These are phyloP conservation scores for Tetrapisispora fleetii DNA, from an alignment of 805 yeast genomes.

Conservation along the genomic window DNA sequence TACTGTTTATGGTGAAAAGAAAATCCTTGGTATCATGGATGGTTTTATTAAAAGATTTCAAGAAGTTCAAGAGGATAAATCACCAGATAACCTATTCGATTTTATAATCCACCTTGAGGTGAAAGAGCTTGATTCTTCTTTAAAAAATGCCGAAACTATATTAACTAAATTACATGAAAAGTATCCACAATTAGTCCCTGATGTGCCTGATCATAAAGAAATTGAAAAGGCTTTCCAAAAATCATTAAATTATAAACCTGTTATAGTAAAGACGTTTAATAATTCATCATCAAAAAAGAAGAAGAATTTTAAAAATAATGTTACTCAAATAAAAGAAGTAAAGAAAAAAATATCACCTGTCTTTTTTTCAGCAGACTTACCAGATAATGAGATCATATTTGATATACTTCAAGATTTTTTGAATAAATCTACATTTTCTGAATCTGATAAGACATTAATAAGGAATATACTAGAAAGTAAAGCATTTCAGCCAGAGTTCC, in stretches of 20 bases:
- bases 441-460: background rate
- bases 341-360: constrained; percentile 26
- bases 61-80: constrained; percentile 35
- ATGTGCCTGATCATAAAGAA: constrained; percentile 34
- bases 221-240: constrained; percentile 38
- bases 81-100: constrained; percentile 66
- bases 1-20: constrained; percentile 35
- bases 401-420: background rate
- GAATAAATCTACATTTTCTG: background rate
- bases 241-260: constrained; percentile 50
- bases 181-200: constrained; percentile 38
- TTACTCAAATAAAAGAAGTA: constrained; percentile 2
- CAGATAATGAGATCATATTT: constrained; percentile 7
- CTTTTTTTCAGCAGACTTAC: constrained; percentile 39
- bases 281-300: constrained; percentile 8
- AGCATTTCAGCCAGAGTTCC: constrained; percentile 47
- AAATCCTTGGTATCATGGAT: constrained; percentile 54
- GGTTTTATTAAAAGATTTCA: constrained; percentile 69
- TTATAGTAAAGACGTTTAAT: constrained; percentile 31
- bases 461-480: constrained; percentile 6
- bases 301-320: constrained; percentile 3
- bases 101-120: constrained; percentile 48
- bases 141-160: constrained; percentile 39
- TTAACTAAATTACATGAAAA: constrained; percentile 30
- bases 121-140: constrained; percentile 34